phyloP scores from a whole-genome alignment of 306 rosid genomes.

The Glycine latifolia region DNA sequence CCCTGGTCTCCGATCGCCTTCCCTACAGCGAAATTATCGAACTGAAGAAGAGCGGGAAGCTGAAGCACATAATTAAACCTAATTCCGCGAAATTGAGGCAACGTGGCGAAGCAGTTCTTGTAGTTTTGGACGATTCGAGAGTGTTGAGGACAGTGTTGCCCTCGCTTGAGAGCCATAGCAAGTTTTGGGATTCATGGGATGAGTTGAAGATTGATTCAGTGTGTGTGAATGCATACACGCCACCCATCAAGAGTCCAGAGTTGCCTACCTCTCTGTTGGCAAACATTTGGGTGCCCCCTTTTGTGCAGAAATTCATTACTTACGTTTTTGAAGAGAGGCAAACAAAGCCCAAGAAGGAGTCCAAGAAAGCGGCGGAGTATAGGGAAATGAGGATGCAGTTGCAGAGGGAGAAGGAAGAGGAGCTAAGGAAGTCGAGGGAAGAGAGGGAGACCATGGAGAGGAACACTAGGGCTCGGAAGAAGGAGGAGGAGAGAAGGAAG shows the following conservation, averaged over 20 bases:
- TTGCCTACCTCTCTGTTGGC: conserved; percentile 63
- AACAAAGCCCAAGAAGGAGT: conserved; percentile 62
- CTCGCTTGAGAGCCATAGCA: conserved; percentile 58
- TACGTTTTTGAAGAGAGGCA: not conserved
- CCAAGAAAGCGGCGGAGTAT: conserved; percentile 68
- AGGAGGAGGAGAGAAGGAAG: conserved; percentile 65
- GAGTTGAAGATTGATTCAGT: conserved; percentile 64
- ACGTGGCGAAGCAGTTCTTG: conserved; percentile 63
- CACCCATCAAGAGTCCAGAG: conserved; percentile 78
- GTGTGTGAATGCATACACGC: conserved; percentile 83
- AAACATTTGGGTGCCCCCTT: conserved; percentile 47
- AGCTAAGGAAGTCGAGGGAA: conserved; percentile 52
- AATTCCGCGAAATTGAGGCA: conserved; percentile 53
- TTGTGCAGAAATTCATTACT: not conserved
- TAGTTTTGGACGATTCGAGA: conserved; percentile 81
- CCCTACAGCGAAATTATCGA: conserved; percentile 75
- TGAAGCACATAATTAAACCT: conserved; percentile 80
- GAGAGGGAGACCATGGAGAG: conserved; percentile 68
- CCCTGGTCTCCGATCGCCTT: conserved; percentile 73
- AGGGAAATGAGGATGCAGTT: conserved; percentile 68
- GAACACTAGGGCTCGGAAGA: conserved; percentile 59
- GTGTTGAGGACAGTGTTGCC: conserved; percentile 83
- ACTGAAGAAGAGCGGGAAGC: conserved; percentile 64
- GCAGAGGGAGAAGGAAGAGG: conserved; percentile 66
- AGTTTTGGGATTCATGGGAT: conserved; percentile 83